Conservation (phyloP, 1,284 basidiomycete genomes). For the Ustilago nuda region DNA sequence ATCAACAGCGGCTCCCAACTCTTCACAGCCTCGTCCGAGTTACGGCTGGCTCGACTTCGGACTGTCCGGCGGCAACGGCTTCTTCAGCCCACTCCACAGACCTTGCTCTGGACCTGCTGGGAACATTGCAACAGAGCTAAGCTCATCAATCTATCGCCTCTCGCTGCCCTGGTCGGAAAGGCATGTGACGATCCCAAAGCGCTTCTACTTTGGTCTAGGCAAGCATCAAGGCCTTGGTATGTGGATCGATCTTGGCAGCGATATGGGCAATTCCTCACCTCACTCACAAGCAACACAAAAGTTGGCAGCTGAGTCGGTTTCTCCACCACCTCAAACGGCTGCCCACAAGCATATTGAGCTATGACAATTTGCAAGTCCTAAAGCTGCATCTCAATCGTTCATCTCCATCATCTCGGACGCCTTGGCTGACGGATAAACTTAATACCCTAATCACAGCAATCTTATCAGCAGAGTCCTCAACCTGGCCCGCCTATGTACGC, state of each 20-base stretch:
- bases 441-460: conserved; percentile 1
- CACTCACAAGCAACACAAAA: not conserved
- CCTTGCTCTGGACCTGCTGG: not conserved
- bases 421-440: not conserved
- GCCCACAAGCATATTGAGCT: not conserved
- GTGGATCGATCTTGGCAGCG: conserved; percentile 40
- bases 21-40: conserved; percentile 19
- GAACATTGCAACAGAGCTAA: not conserved
- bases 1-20: conserved; percentile 8
- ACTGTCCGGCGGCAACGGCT: conserved; percentile 40
- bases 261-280: not conserved
- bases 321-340: not conserved
- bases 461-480: not conserved
- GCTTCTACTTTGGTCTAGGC: conserved; percentile 38
- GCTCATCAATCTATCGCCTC: conserved; percentile 12
- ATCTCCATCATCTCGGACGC: not conserved
- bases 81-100: conserved; percentile 28
- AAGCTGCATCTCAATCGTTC: not conserved
- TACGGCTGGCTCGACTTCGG: conserved; percentile 42
- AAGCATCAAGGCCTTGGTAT: conserved; percentile 39
- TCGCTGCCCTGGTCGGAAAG: conserved; percentile 36
- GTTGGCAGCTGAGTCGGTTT: not conserved
- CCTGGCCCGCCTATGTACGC: not conserved
- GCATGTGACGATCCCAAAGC: conserved; percentile 32
- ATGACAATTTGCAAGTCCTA: not conserved